Evolutionary conservation across 331 rosid species (phyloP), one percentile per base, ranked within the genome.

Genomic region (Malus hybrid): DNA sequence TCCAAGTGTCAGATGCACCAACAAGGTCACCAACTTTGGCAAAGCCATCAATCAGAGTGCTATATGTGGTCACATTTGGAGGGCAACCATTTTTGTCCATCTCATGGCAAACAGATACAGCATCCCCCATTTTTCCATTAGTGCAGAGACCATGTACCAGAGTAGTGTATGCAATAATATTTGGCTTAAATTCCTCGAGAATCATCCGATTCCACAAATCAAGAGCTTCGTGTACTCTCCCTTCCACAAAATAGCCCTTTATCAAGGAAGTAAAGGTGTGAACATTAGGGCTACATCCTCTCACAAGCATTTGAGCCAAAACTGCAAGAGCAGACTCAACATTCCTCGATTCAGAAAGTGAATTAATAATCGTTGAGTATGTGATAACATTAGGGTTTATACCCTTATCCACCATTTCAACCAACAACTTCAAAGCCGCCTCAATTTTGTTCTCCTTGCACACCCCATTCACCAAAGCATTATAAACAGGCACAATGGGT

Each of bases 261-360:
- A 92, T 57, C 84, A 94, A 77, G 64, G 96, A 89, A 74, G 87
- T 82, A 75, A 86, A 92, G 4, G 97, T 90, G 70, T 87, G 93
- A 84, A 80, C 67, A 83, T 91, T 94, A 15, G 96, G 93, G 56
- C 65, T 74, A 63, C 96, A 90, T 46, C 99, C 97, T 87, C 94
- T 88, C 69, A 55, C 75, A 76, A 90, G 56, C 96, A 92, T 90
- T 46, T 46, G 82, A 1, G 79, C 93, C 58, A 92, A 86, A 72
- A 92, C 82, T 18, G 93, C 96, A 72, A 90, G 86, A 83, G 88
- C 82, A 82, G 85, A 75, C 29, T 81, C 85, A 79, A 88, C 63
- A 30, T 84, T 77, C 52, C 90, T 89, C 75, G 78, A 20, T 83
- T 84, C 88, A 53, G 87, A 85, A 80, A 92, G 90, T 28, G 80